Base-by-base conservation (phyloP, 2,329 filamentous ascomycete genomes). In the Aureobasidium sp. region DNA sequence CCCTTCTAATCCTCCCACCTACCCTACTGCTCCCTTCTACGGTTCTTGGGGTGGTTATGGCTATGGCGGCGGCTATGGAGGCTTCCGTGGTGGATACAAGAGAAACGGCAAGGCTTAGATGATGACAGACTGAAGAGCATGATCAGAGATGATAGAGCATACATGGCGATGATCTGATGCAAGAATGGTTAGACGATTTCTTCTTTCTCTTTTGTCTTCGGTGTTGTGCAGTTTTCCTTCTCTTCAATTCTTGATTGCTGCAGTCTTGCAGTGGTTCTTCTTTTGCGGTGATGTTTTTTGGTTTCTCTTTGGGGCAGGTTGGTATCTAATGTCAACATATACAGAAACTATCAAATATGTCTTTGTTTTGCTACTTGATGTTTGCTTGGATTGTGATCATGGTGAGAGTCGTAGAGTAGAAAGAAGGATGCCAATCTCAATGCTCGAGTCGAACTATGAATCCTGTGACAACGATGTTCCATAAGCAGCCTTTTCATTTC, bases 401-500 rank as follows among this genome's bases (percentile, higher is more conserved):
- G 9, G 17, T n/a, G 14, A 14, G 0, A 15, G 5, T 47, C 1
- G 15, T 27, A 8, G 11, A 11, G 44, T 9, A 29, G 24, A 48
- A 11, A 9, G 3, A 22, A 12, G 11, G 1, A 11, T n/a, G 45
- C 45, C 24, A 48, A 7, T 3, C 17, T 15, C 15, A 29, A 29
- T n/a, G 17, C 17, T 9, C 39, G 15, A 40, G 39, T 9, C 39
- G 7, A 2, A 19, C 6, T 19, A 8, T 15, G 17, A 9, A 40
- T 19, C 15, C n/a, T n/a, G 11, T 3, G 6, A 14, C 3, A 5
- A 17, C 17, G 24, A 15, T 29, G 7, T 22, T n/a, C 15, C 5
- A 45, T 33, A 22, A 33, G 22, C 17, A 12, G 2, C 27, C 22
- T 35, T 19, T 22, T 49, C 8, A 67, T 54, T 64, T 67, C 45